Conservation (phyloP, 78 protist species). For the Guillardia theta region DNA sequence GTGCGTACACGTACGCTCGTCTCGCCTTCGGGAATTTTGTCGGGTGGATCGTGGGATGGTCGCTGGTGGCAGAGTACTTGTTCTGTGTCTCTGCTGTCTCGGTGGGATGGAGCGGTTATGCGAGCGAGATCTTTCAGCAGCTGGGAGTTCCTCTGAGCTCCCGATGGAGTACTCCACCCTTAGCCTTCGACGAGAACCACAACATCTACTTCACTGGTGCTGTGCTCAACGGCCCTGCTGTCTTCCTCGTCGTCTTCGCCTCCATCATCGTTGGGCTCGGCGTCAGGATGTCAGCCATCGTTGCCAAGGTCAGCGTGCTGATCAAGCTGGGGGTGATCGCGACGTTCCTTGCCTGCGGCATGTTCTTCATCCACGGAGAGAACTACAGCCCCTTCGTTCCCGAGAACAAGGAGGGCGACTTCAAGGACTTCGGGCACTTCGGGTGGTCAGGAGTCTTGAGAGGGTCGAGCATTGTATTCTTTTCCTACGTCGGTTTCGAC, state of each 20-base stretch:
- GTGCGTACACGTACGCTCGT: constrained; percentile 71
- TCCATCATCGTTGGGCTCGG: constrained; percentile 56
- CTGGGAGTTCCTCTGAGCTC: neutral
- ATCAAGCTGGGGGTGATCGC: constrained; percentile 58
- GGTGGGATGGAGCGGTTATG: neutral
- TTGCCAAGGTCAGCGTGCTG: constrained; percentile 42
- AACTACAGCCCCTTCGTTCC: constrained; percentile 68
- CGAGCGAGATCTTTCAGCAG: neutral
- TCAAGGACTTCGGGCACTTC: neutral
- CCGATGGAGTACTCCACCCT: neutral
- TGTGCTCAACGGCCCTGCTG: neutral
- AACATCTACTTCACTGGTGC: neutral
- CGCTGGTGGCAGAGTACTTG: neutral
- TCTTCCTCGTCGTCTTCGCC: neutral
- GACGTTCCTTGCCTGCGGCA: constrained; percentile 56
- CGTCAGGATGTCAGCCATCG: constrained; percentile 51
- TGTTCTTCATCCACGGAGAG: constrained; percentile 34
- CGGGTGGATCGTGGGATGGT: constrained; percentile 58
- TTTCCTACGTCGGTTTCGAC: constrained; percentile 75
- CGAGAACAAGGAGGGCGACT: constrained; percentile 25
- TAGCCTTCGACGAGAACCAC: neutral
- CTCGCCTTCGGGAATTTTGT: constrained; percentile 61
- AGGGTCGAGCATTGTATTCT: constrained; percentile 66
- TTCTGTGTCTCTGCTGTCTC: neutral
- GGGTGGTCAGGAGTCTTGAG: constrained; percentile 51